Conservation (phyloP, 345 rosid genomes). For the Lenwebbia sp. region DNA sequence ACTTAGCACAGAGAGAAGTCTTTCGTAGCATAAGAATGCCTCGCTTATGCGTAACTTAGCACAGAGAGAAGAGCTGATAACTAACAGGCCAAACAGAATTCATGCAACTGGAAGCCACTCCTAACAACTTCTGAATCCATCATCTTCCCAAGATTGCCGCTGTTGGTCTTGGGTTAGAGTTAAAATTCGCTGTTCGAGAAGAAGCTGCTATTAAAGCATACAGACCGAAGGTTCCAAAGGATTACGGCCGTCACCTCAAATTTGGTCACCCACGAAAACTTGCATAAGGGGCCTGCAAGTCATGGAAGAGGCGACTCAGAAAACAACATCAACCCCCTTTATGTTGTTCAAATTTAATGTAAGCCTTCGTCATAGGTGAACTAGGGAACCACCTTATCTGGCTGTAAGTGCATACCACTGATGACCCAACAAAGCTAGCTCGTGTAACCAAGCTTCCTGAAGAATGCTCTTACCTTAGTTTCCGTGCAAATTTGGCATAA, state of each 20-base stretch:
- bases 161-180: too few species aligned
- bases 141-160: not conserved
- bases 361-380: not conserved
- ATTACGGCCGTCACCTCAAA: not conserved
- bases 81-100: not conserved
- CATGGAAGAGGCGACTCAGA: not conserved
- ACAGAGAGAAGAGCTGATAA: not conserved
- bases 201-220: not conserved
- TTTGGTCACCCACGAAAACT: not conserved
- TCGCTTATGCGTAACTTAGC: not conserved
- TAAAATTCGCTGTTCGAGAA: too few species aligned
- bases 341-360: not conserved
- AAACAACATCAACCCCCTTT: not conserved
- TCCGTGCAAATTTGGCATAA: not conserved
- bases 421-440: not conserved
- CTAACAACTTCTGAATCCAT: not conserved
- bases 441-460: not conserved
- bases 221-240: not conserved
- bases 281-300: not conserved
- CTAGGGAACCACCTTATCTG: not conserved
- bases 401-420: not conserved
- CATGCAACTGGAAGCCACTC: not conserved
- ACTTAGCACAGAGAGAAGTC: not conserved
- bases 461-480: not conserved
- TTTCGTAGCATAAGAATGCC: not conserved